These are phyloP conservation scores for Babesia bigemina DNA, from an alignment of 169 alveolate genomes.

Conservation along the genomic window DNA sequence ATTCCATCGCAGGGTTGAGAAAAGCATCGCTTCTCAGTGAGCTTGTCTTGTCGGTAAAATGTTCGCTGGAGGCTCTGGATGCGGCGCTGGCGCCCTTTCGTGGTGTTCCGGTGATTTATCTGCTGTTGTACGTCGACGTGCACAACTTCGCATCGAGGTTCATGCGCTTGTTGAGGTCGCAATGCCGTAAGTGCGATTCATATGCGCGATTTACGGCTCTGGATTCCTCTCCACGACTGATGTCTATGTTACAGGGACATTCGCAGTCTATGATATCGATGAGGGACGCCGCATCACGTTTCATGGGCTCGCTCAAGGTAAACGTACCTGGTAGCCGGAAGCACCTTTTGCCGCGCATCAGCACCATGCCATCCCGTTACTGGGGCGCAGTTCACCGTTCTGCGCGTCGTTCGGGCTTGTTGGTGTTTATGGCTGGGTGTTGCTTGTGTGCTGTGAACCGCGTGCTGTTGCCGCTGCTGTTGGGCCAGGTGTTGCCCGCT, in stretches of 20 bases:
- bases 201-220: slow-evolving; percentile 1
- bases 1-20: not conserved
- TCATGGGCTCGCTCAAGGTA: not conserved
- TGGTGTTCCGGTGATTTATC: not conserved
- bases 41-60: not conserved
- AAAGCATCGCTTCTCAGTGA: not conserved
- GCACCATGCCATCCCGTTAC: not conserved
- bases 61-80: not conserved
- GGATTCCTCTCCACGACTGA: slow-evolving; percentile 58
- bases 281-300: slow-evolving; percentile 4
- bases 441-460: not conserved
- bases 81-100: not conserved
- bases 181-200: not conserved
- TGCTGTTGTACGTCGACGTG: slow-evolving; percentile 5
- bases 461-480: not conserved
- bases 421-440: not conserved
- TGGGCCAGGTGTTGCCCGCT: not conserved
- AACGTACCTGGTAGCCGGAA: not conserved
- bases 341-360: too few species aligned
- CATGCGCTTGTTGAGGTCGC: not conserved
- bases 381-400: not conserved
- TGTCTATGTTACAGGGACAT: not conserved
- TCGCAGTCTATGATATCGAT: slow-evolving; percentile 2
- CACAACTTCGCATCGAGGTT: not conserved
- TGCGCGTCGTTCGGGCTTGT: not conserved